Evolutionary conservation across 129 eudicot genomes (phyloP), one percentile per base, ranked within the genome.

Genomic region (Erigeron canadensis): DNA sequence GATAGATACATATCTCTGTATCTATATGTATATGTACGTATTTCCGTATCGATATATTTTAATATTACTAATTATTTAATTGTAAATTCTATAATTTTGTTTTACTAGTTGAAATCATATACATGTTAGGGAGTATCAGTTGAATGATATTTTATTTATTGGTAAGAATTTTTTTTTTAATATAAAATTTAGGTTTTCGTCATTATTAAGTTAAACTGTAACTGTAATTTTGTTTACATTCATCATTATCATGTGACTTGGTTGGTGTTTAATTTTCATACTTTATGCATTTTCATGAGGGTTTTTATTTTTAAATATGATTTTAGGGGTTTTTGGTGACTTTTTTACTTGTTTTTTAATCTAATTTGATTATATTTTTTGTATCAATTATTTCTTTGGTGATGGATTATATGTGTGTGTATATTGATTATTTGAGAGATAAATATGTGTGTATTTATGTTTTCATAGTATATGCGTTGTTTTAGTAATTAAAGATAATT

Each of bases 221-320:
- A 44, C 10, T 18, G 65, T 79, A 53, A 61, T 66, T 28, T 60
- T 74, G 51, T 37, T 74, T 65, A 19, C 76, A 60, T 69, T 74
- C 80, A 74, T 74, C 63, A 19, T 17, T 41, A 34, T 74, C 65
- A 70, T 69, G 75, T 74, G 79, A 67, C 23, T 59, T 13, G 50
- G 65, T 61, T 41, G 71, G 23, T 67, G 58, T 37, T 72, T 67
- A 22, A 65, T 40, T 59, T 41, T 71, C 77, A 63, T 71, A 8
- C 42, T 72, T 59, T 40, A 60, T 53, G 70, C 50, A 54, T 67
- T 74, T 80, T 62, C 34, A 3, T 50, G 5, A 10, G 9, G 17
- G 6, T 28, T 59, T 59, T 59, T 50, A 12, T 50, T 59, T 59
- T 59, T 50, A 12, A 12, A 48, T 12, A 0, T 28, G 34, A 28